Conservation (phyloP, 345 rosid species). For the Hypericum androsaemum region DNA sequence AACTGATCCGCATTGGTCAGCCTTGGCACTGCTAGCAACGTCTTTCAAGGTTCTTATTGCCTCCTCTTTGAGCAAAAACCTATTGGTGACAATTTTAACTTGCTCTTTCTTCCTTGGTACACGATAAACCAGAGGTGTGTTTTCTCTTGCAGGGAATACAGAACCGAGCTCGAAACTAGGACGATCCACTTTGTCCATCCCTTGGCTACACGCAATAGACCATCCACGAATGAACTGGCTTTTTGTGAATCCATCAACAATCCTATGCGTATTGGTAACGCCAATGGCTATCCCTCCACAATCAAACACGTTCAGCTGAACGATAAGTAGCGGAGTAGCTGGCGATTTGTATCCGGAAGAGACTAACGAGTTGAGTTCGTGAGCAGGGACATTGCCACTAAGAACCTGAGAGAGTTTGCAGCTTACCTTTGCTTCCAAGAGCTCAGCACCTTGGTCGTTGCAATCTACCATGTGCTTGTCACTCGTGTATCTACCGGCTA, state of each 20-base stretch:
- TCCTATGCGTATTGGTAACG: conserved; percentile 9
- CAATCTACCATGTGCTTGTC: conserved; percentile 10
- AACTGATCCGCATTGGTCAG: no score
- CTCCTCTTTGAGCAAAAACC: conserved; percentile 15
- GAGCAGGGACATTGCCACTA: background rate
- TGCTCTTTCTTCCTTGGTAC: conserved; percentile 1
- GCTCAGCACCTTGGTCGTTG: conserved; percentile 16
- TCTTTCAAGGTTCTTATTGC: conserved; percentile 4
- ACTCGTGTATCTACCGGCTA: conserved; percentile 18
- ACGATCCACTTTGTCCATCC: background rate
- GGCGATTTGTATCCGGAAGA: conserved; percentile 7
- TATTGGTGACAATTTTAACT: conserved; percentile 14
- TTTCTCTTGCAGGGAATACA: conserved; percentile 6
- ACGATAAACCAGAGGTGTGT: background rate
- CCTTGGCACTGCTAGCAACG: background rate
- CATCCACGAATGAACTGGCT: conserved; percentile 1
- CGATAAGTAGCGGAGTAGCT: conserved; percentile 7
- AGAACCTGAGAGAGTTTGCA: conserved; percentile 9
- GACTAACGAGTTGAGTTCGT: conserved; percentile 5
- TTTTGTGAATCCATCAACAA: conserved; percentile 12
- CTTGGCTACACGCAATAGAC: conserved; percentile 10
- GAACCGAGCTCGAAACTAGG: conserved; percentile 1
- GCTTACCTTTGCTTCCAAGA: conserved; percentile 12
- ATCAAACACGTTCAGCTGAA: conserved; percentile 13
- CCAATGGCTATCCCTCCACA: conserved; percentile 20